phyloP scores from a whole-genome alignment of 768 basidiomycete species.

The Lactarius quietus region DNA sequence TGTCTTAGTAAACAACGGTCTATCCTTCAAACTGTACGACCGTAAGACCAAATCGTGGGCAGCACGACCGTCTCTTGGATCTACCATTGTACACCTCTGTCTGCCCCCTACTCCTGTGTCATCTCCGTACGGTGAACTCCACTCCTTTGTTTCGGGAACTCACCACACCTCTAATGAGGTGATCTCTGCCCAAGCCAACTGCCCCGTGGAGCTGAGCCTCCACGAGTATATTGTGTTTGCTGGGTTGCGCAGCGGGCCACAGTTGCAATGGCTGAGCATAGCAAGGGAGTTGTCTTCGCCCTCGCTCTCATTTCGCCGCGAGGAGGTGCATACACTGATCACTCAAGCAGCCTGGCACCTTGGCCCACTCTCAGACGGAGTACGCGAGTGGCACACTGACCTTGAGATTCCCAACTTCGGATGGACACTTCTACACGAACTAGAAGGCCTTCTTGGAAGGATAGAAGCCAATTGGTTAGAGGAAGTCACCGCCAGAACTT shows the following conservation, averaged over 20 bases:
- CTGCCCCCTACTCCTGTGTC: neutral
- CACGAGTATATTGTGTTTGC: conserved; percentile 48
- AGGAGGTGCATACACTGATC: conserved; percentile 41
- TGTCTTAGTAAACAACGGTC: neutral
- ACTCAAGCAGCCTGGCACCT: conserved; percentile 45
- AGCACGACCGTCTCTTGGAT: neutral
- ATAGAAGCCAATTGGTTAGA: conserved; percentile 42
- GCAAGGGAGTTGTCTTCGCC: conserved; percentile 38
- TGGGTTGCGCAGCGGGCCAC: conserved; percentile 41
- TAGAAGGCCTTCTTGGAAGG: conserved; percentile 34
- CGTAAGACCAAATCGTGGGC: neutral
- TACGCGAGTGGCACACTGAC: conserved; percentile 40
- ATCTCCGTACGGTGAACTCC: neutral
- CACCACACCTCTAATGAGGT: conserved; percentile 38
- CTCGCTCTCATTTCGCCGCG: conserved; percentile 38
- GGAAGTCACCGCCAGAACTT: neutral
- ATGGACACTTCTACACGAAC: conserved; percentile 34
- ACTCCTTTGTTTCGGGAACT: neutral
- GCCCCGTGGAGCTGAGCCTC: conserved; percentile 38
- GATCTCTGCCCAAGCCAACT: conserved; percentile 39
- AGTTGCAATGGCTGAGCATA: conserved; percentile 38
- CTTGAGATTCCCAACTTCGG: conserved; percentile 35
- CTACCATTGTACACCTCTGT: neutral
- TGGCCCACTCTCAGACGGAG: conserved; percentile 29
- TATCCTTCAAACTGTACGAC: neutral